Percentiles rank a stretch among this genome's conserved stretches.
Evolutionary conservation across 129 eudicot species (phyloP).

Genomic region (Tagetes patula): DNA sequence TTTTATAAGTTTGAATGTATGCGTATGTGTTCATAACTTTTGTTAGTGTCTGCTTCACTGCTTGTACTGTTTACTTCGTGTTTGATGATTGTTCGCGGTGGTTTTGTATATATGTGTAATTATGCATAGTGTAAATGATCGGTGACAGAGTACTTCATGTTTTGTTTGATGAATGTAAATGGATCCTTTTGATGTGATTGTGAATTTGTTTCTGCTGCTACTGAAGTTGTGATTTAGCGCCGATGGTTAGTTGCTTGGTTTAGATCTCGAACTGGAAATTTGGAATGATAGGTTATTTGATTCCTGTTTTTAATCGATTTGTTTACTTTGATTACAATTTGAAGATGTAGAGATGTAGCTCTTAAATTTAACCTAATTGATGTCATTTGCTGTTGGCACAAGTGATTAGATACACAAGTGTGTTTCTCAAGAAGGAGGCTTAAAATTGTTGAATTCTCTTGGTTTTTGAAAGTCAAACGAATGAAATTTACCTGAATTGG

Average conservation of each 20-base stretch:
- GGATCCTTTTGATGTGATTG: background rate
- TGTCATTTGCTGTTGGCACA: constrained; percentile 14
- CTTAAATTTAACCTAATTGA: constrained; percentile 23
- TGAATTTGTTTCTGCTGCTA: background rate
- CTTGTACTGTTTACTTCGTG: constrained; percentile 5
- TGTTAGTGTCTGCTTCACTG: background rate
- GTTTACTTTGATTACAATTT: background rate
- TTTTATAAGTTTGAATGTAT: background rate
- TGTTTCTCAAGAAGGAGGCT: background rate
- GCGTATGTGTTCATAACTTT: background rate
- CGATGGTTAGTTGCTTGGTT: constrained; percentile 10
- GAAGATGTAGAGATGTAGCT: constrained; percentile 16
- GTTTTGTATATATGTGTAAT: constrained; percentile 2
- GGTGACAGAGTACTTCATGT: background rate
- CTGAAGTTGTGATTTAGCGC: background rate
- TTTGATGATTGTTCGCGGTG: background rate
- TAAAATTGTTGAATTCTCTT: constrained; percentile 1
- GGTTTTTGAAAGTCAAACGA: background rate
- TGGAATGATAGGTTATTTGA: background rate
- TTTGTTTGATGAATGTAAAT: constrained; percentile 21
- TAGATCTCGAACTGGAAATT: constrained; percentile 21
- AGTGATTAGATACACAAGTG: constrained; percentile 1
- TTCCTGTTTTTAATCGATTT: constrained; percentile 3
- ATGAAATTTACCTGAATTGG: background rate
- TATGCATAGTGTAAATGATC: constrained; percentile 13